Base-by-base conservation (phyloP, 352 stramenopile genomes). In the Globisporangium orthogonon region DNA sequence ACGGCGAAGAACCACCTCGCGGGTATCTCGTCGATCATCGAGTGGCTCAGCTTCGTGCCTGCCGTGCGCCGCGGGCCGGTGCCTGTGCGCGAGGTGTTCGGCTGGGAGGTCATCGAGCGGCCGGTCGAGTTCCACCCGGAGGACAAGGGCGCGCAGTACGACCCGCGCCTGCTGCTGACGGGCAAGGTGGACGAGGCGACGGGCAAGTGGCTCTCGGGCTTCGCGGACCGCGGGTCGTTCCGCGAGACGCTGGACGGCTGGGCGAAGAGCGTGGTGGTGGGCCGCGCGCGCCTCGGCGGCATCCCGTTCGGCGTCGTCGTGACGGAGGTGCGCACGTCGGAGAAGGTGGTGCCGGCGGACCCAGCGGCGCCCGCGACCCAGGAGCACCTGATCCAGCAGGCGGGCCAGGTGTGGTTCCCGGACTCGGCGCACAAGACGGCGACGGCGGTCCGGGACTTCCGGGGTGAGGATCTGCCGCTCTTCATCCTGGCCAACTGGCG, bases 401-500 rank as follows among this genome's bases (percentile, higher is more conserved):
- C 97, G 56, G 97, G 98, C 48, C 96, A 98, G 66, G 98, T 99
- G 46, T 99, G 98, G 98, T 99, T 99, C 85, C 98, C 98, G 0
- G 98, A 99, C 78, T 99, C 95, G 65, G 97, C 97, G 18, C 98
- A 99, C 89, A 99, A 99, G 86, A 99, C 98, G 37, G 97, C 97
- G 29, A 98, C 98, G 62, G 97, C 97, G 31, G 99, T 99, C 76
- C 92, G 94, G 60, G 98, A 99, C 84, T 99, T 99, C 74, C 87
- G 98, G 64, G 94, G 93, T 29, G 98, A 99, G 71, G 97, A 98
- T 64, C 78, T 99, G 47, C 98, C 98, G 58, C 76, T 99, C 18
- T 98, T 99, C 61, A 98, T 99, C 56, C 97, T 99, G 58, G 97
- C 97, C 44, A 99, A 99, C 84, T 99, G 98, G 98, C 88, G 98